Evolutionary conservation across 148 eudicot genomes (phyloP).

Genomic region (Nepenthes gracilis): DNA sequence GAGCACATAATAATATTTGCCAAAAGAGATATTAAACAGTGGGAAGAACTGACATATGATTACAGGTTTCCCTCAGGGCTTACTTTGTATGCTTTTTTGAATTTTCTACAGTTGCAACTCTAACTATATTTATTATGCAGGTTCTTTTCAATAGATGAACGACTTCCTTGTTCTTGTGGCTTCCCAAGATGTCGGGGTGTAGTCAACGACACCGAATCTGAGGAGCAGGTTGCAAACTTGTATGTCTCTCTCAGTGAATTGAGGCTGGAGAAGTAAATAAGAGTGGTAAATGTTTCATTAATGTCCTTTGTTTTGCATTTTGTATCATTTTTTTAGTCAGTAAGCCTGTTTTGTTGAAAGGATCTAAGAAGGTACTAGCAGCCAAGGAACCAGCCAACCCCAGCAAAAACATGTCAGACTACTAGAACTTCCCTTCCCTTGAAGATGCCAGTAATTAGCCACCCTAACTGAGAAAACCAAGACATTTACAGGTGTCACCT

Average conservation of each 20-base stretch:
- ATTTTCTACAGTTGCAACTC: slow-evolving; percentile 1
- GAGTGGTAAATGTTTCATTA: too few species aligned
- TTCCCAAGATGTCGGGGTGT: slow-evolving; percentile 80
- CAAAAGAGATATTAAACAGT: slow-evolving; percentile 74
- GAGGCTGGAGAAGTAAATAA: slow-evolving; percentile 40
- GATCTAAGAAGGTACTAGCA: too few species aligned
- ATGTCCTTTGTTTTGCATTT: not conserved
- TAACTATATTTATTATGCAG: slow-evolving; percentile 29
- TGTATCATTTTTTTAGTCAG: not conserved
- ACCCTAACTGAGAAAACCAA: too few species aligned
- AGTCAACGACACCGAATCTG: slow-evolving; percentile 83
- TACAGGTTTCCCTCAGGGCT: slow-evolving; percentile 54
- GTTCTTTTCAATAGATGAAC: slow-evolving; percentile 76
- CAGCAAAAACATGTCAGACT: too few species aligned
- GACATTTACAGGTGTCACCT: too few species aligned
- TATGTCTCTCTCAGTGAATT: slow-evolving; percentile 67
- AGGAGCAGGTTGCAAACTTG: slow-evolving; percentile 58
- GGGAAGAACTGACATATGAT: slow-evolving; percentile 96
- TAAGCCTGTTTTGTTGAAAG: not conserved
- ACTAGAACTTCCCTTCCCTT: too few species aligned
- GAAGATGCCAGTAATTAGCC: too few species aligned
- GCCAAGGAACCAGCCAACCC: too few species aligned
- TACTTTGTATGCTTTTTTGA: not conserved
- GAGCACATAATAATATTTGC: slow-evolving; percentile 90
- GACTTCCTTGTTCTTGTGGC: slow-evolving; percentile 83